Evolutionary conservation across 371 early-diverging fungal species (phyloP).

Genomic region (Enterocytospora artemiae): DNA sequence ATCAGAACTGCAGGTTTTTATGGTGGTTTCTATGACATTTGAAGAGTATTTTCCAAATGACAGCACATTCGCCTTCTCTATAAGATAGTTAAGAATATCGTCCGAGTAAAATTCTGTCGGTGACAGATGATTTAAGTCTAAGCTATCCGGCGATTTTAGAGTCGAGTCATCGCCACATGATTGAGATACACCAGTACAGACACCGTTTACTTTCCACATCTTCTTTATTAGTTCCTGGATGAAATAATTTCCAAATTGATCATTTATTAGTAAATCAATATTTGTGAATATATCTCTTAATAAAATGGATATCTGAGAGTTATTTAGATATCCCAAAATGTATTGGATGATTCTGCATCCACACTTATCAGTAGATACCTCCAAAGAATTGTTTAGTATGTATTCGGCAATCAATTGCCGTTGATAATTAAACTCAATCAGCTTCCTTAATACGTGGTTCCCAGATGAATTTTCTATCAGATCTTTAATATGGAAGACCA

Average conservation of each 20-base stretch:
- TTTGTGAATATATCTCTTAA: conserved; percentile 59
- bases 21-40: conserved; percentile 24
- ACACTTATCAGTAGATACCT: conserved; percentile 90
- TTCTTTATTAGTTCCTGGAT: conserved; percentile 69
- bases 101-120: conserved; percentile 53
- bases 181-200: too few species aligned
- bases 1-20: conserved; percentile 59
- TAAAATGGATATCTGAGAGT: conserved; percentile 45
- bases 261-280: conserved; percentile 76
- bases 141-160: too few species aligned
- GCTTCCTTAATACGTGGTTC: conserved; percentile 98
- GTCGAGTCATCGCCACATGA: too few species aligned
- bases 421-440: conserved; percentile 81
- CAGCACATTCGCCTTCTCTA: conserved; percentile 75
- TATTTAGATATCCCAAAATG: conserved; percentile 83
- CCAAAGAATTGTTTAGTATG: conserved; percentile 74
- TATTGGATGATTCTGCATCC: conserved; percentile 97
- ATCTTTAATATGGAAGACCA: conserved; percentile 62
- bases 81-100: conserved; percentile 62
- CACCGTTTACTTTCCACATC: too few species aligned
- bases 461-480: conserved; percentile 97
- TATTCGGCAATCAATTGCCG: conserved; percentile 60
- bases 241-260: conserved; percentile 97
- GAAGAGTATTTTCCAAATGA: conserved; percentile 70
- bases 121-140: too few species aligned